phyloP scores from a whole-genome alignment of 2,329 filamentous ascomycete species.

The Aspergillus proliferans region DNA sequence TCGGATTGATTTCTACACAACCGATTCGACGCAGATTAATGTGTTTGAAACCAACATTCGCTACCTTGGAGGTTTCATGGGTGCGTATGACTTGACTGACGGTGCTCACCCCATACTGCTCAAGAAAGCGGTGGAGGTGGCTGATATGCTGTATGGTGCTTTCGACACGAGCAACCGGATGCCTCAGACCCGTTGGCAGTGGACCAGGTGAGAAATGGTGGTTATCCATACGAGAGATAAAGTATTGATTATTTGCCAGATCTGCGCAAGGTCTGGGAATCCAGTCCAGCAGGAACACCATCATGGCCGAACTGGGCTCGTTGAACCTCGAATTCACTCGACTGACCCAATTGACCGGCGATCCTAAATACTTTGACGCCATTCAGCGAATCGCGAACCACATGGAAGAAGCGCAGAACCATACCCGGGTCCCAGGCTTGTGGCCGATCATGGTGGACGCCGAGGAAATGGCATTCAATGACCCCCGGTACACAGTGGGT shows the following conservation, averaged over 20 bases:
- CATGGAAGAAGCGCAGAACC: conserved; percentile 66
- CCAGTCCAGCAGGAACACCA: conserved; percentile 54
- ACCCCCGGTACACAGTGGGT: conserved; percentile 36
- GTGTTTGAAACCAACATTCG: conserved; percentile 90
- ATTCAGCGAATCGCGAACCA: conserved; percentile 76
- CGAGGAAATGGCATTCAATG: conserved; percentile 22
- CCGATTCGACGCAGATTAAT: conserved; percentile 62
- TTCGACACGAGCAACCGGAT: conserved; percentile 94
- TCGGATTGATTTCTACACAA: conserved; percentile 76
- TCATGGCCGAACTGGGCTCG: conserved; percentile 67
- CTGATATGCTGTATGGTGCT: conserved; percentile 70
- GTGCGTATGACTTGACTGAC: conserved; percentile 80
- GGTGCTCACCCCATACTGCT: conserved; percentile 63
- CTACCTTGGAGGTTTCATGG: conserved; percentile 79
- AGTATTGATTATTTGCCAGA: conserved; percentile 7
- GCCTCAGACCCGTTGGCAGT: conserved; percentile 75
- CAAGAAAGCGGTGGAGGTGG: conserved; percentile 73
- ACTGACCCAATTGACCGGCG: conserved; percentile 73
- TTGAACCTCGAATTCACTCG: conserved; percentile 87
- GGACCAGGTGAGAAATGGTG: conserved; percentile 53
- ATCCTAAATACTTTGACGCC: conserved; percentile 83
- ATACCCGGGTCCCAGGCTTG: conserved; percentile 66
- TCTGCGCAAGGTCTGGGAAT: conserved; percentile 26
- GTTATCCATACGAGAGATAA: neutral
- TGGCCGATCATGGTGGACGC: conserved; percentile 72